phyloP scores from a whole-genome alignment of 2,329 filamentous ascomycete genomes.

The Epichloe brachyelytri region DNA sequence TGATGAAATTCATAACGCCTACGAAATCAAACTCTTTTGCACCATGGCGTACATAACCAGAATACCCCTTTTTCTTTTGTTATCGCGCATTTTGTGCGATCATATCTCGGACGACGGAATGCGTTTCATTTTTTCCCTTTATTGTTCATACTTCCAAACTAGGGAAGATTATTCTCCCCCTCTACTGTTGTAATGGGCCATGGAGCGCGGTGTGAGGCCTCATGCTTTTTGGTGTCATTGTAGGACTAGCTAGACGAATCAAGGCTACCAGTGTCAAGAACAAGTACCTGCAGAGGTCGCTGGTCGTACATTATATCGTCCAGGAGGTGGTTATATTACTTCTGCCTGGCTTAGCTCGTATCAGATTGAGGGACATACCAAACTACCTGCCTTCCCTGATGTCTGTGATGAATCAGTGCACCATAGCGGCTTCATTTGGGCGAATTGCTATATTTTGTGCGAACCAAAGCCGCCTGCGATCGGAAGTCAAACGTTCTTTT shows the following conservation, averaged over 20 bases:
- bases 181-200: conserved; percentile 8
- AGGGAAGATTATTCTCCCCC: conserved; percentile 2
- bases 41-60: conserved; percentile 3
- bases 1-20: not conserved
- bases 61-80: conserved; percentile 5
- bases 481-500: no score
- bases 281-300: conserved; percentile 5
- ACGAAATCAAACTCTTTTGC: not conserved
- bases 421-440: no score
- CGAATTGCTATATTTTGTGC: no score
- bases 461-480: no score
- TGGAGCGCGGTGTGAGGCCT: conserved; percentile 5
- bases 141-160: conserved; percentile 10
- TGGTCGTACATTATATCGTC: conserved; percentile 10
- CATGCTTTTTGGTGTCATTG: conserved; percentile 9
- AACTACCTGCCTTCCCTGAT: not conserved
- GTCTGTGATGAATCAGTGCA: not conserved
- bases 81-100: conserved; percentile 6
- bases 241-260: conserved; percentile 9
- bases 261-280: not conserved
- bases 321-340: conserved; percentile 6
- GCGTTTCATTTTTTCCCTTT: conserved; percentile 6
- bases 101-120: conserved; percentile 15
- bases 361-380: conserved; percentile 3
- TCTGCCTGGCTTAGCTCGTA: conserved; percentile 3